Percentiles rank a stretch among this genome's conserved stretches.
These are phyloP conservation scores for Candida vartiovaarae DNA, from an alignment of 805 yeast species.

Conservation along the genomic window DNA sequence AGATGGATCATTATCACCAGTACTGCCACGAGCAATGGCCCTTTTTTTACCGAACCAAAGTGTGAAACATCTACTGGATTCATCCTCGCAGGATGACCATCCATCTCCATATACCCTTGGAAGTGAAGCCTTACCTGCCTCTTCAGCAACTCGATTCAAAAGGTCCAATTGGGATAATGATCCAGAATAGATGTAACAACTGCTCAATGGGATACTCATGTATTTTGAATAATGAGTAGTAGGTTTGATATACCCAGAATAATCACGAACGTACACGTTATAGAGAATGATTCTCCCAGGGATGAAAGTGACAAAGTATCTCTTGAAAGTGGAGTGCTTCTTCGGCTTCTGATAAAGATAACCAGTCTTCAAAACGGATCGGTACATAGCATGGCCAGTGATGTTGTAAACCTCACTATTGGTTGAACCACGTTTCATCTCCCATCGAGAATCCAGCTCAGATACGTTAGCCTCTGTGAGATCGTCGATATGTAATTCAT, in stretches of 20 bases:
- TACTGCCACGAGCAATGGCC: slow-evolving; percentile 27
- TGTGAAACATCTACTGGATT: slow-evolving; percentile 68
- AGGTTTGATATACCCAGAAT: slow-evolving; percentile 38
- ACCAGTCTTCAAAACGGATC: slow-evolving; percentile 59
- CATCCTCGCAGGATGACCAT: slow-evolving; percentile 76
- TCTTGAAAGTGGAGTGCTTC: slow-evolving; percentile 60
- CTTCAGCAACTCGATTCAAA: slow-evolving; percentile 35
- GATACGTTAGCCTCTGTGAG: slow-evolving; percentile 47
- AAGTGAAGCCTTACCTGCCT: slow-evolving; percentile 41
- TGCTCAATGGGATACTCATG: slow-evolving; percentile 53
- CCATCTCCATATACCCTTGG: slow-evolving; percentile 81
- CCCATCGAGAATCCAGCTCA: slow-evolving; percentile 44
- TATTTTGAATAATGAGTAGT: slow-evolving; percentile 44
- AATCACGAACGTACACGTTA: slow-evolving; percentile 40
- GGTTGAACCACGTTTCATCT: slow-evolving; percentile 43
- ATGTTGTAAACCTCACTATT: slow-evolving; percentile 49
- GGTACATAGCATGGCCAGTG: slow-evolving; percentile 50
- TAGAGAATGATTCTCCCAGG: slow-evolving; percentile 65
- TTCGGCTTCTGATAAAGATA: slow-evolving; percentile 59
- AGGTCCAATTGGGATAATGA: slow-evolving; percentile 50
- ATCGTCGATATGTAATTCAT: slow-evolving; percentile 44
- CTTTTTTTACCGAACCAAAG: slow-evolving; percentile 75
- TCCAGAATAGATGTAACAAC: slow-evolving; percentile 76
- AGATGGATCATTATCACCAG: slow-evolving; percentile 12
- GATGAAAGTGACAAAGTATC: slow-evolving; percentile 54